Evolutionary conservation across 305 asterid species (phyloP).

Genomic region (Fraxinus latifolia): DNA sequence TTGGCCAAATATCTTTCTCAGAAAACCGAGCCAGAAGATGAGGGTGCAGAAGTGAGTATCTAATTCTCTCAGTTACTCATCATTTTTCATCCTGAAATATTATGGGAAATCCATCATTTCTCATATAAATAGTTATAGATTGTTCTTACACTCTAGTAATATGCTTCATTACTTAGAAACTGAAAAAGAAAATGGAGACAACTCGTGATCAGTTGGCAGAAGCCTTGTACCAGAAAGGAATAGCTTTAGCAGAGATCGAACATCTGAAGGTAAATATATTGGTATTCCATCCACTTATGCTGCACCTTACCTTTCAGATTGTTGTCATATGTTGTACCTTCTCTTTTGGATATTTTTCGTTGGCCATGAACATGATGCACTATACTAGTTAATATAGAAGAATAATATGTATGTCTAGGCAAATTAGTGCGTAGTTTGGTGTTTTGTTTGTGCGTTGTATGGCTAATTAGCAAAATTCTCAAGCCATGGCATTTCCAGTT

Average conservation of each 20-base stretch:
- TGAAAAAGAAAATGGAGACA: conserved; percentile 82
- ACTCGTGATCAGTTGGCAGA: conserved; percentile 84
- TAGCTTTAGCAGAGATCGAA: conserved; percentile 74
- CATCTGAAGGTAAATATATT: conserved; percentile 49
- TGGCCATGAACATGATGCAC: not conserved
- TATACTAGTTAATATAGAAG: not conserved
- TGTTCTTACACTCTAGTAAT: not conserved
- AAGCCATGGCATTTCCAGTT: not conserved
- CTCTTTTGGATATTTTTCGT: not conserved
- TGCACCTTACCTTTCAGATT: not conserved
- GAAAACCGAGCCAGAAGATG: conserved; percentile 86
- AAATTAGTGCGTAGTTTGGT: not conserved
- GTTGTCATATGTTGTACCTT: not conserved
- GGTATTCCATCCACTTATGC: not conserved
- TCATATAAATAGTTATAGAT: not conserved
- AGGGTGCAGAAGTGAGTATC: conserved; percentile 76
- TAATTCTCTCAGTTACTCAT: conserved; percentile 18
- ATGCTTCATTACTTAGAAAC: conserved; percentile 42
- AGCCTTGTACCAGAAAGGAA: conserved; percentile 88
- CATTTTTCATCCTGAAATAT: not conserved
- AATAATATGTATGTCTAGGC: not conserved
- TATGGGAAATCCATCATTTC: not conserved
- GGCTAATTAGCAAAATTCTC: not conserved
- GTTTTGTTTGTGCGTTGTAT: not conserved
- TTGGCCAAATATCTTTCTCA: conserved; percentile 62